phyloP scores from a whole-genome alignment of 1,139 yeast species.

The Kodamaea anthophila region DNA sequence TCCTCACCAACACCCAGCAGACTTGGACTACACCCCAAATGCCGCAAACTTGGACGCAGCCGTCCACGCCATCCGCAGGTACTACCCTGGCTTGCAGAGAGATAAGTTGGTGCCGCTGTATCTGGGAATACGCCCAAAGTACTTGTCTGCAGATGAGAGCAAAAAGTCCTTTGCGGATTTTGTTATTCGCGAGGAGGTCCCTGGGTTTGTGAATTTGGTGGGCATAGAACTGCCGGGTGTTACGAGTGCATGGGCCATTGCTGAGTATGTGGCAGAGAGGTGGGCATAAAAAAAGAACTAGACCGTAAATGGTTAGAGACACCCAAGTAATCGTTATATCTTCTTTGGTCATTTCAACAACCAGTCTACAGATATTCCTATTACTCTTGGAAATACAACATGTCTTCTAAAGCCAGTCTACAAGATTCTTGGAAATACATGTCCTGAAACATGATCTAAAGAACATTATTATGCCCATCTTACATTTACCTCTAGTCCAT shows the following conservation, averaged over 20 bases:
- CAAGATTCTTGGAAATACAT: too few relatives aligned
- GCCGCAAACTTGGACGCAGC: slow-evolving; percentile 48
- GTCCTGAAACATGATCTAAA: too few relatives aligned
- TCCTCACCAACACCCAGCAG: slow-evolving; percentile 20
- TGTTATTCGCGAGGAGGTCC: slow-evolving; percentile 55
- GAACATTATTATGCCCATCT: too few relatives aligned
- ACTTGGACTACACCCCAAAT: slow-evolving; percentile 45
- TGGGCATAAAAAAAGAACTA: slow-evolving; percentile 14
- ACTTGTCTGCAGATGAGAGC: slow-evolving; percentile 39
- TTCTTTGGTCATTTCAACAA: too few relatives aligned
- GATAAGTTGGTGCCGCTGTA: slow-evolving; percentile 60
- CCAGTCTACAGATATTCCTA: too few relatives aligned
- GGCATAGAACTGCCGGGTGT: slow-evolving; percentile 92
- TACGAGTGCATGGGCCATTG: slow-evolving; percentile 78
- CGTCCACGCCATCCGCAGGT: slow-evolving; percentile 49
- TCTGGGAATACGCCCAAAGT: slow-evolving; percentile 79
- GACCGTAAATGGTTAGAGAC: too few relatives aligned
- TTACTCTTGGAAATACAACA: too few relatives aligned
- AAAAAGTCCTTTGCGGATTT: slow-evolving; percentile 59
- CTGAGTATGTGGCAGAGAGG: slow-evolving; percentile 54
- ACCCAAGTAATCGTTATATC: too few relatives aligned
- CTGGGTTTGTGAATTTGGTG: slow-evolving; percentile 71
- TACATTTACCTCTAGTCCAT: too few relatives aligned
- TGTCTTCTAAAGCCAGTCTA: too few relatives aligned
- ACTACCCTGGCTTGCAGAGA: slow-evolving; percentile 52